Evolutionary conservation across 129 eudicot species (phyloP), one percentile per base, ranked within the genome.

Genomic region (Solidago caesia): DNA sequence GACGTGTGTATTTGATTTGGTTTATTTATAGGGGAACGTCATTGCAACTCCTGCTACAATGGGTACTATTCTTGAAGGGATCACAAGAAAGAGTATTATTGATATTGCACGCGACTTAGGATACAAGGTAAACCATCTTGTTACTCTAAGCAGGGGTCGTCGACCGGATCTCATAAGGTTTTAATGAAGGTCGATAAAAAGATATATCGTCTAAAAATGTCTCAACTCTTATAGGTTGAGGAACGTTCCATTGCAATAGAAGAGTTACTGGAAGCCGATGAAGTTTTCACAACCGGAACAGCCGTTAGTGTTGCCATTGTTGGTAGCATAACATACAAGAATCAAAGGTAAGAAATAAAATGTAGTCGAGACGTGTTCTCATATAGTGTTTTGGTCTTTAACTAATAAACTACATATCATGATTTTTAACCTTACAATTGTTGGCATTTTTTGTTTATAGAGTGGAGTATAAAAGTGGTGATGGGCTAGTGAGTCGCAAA

Each of bases 271-370:
- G 85, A 83, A 46, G 98, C 96, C n/a, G 98, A 92, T 12, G 92
- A 89, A 81, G 94, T 92, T 58, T 92, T 92, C 67, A 85, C 96
- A 74, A 89, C 97, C 0, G 96, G 96, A 75, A 92, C 98, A 8
- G 98, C 98, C 0, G 95, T 92, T 67, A 92, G 88, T 63, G 87
- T 92, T 77, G 94, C 91, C 62, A 79, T 90, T 10, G 96, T 92
- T 14, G 96, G 98, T 60, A 89, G 95, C 63, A 76, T 92, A 21
- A 81, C 92, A 3, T 87, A 87, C 82, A 76, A 82, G 25, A 86
- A 71, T 21, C 77, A 75, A 80, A 89, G 96, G 98, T 92, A 81
- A 69, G 7, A 6, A 4, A 46, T 1, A 46, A 46, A 46, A n/a
- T 33, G 39, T 33, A 33, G 39, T 33, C 39, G 3, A 33, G 39